Conservation (phyloP, 768 basidiomycete species). For the Sistotremastrum suecicum region DNA sequence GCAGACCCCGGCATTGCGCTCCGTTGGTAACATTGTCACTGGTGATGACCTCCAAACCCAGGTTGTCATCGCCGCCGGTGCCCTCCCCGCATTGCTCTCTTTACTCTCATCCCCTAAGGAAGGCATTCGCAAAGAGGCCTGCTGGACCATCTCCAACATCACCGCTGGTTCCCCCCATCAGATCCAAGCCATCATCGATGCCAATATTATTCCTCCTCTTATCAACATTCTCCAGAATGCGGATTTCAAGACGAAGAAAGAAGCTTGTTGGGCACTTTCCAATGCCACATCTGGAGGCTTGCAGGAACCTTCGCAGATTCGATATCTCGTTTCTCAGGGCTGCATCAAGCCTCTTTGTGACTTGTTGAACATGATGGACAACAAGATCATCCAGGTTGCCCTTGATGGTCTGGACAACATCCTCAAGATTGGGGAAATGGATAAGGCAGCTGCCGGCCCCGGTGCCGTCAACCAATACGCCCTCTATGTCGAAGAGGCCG, state of each 20-base stretch:
- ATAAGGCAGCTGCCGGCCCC: slow-evolving; percentile 70
- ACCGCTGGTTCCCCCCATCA: slow-evolving; percentile 95
- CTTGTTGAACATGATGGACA: slow-evolving; percentile 94
- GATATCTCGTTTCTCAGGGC: slow-evolving; percentile 94
- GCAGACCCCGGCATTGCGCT: slow-evolving; percentile 95
- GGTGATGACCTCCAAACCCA: slow-evolving; percentile 99
- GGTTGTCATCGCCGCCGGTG: slow-evolving; percentile 96
- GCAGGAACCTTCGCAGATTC: slow-evolving; percentile 92
- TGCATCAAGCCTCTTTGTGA: slow-evolving; percentile 99
- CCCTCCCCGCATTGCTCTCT: slow-evolving; percentile 85
- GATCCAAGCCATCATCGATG: slow-evolving; percentile 95
- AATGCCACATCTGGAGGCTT: slow-evolving; percentile 97
- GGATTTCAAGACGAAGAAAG: slow-evolving; percentile 99
- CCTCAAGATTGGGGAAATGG: slow-evolving; percentile 91
- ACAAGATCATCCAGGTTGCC: slow-evolving; percentile 98
- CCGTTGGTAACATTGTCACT: slow-evolving; percentile 98
- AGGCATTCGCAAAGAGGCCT: slow-evolving; percentile 97
- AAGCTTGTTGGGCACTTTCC: slow-evolving; percentile 99
- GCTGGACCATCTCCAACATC: slow-evolving; percentile 99
- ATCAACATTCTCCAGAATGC: slow-evolving; percentile 97
- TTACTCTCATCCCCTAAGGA: slow-evolving; percentile 95
- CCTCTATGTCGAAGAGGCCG: slow-evolving; percentile 89
- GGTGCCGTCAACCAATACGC: slow-evolving; percentile 89
- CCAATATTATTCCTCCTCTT: slow-evolving; percentile 93
- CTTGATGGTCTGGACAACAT: slow-evolving; percentile 98